Evolutionary conservation across 2,329 filamentous ascomycete species (phyloP).

Genomic region (Chrysoporthe puriensis): DNA sequence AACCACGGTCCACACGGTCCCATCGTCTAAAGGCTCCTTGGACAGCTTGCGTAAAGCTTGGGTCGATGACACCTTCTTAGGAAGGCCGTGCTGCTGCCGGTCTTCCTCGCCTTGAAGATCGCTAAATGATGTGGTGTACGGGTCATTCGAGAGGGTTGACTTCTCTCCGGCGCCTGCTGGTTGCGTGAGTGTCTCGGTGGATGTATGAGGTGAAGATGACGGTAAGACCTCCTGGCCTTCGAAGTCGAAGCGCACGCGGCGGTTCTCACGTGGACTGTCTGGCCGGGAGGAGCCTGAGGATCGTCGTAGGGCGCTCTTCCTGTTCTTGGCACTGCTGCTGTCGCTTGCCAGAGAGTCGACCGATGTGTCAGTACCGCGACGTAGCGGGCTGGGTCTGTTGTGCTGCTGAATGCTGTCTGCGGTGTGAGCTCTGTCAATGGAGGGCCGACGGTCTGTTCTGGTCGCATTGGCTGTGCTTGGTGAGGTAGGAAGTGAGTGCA

Average conservation of each 20-base stretch:
- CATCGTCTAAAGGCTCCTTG: slow-evolving; percentile 41
- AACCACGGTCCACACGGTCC: slow-evolving; percentile 40
- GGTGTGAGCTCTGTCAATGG: slow-evolving; percentile 12
- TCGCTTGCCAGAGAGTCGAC: slow-evolving; percentile 57
- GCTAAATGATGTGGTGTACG: slow-evolving; percentile 34
- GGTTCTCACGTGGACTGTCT: slow-evolving; percentile 41
- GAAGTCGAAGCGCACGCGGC: slow-evolving; percentile 66
- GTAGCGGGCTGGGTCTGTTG: slow-evolving; percentile 37
- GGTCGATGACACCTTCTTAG: slow-evolving; percentile 43
- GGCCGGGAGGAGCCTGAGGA: slow-evolving; percentile 55
- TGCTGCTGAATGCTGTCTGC: slow-evolving; percentile 14
- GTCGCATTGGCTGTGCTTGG: slow-evolving; percentile 28
- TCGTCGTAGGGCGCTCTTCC: slow-evolving; percentile 61
- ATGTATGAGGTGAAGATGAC: slow-evolving; percentile 56
- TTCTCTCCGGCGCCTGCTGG: slow-evolving; percentile 20
- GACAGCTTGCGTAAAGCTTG: slow-evolving; percentile 42
- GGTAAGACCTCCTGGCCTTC: slow-evolving; percentile 64
- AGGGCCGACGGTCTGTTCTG: slow-evolving; percentile 8
- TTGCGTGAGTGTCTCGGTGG: slow-evolving; percentile 34
- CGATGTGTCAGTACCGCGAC: slow-evolving; percentile 53
- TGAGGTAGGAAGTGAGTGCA: slow-evolving; percentile 31
- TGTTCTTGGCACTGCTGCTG: slow-evolving; percentile 41
- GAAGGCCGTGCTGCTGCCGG: slow-evolving; percentile 38
- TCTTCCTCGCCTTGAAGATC: slow-evolving; percentile 40
- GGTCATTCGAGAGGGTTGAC: slow-evolving; percentile 28